phyloP scores from a whole-genome alignment of 2,329 filamentous ascomycete species.

The Fusarium nelsonii region DNA sequence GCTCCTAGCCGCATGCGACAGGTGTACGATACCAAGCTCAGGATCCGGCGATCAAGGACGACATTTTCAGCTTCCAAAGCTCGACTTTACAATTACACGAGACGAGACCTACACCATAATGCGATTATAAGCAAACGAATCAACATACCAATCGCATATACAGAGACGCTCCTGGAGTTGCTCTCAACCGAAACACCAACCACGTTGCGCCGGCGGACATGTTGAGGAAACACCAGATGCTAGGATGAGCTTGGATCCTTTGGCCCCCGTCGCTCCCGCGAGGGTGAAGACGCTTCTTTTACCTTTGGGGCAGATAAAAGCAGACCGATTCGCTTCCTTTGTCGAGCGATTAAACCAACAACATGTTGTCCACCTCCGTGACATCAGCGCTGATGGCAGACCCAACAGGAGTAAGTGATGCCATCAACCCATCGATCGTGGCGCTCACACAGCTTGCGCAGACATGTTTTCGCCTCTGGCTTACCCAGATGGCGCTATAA shows the following conservation, averaged over 20 bases:
- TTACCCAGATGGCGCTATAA: conserved; percentile 85
- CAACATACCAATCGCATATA: conserved; percentile 8
- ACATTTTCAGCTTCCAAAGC: conserved; percentile 14
- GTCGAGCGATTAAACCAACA: conserved; percentile 82
- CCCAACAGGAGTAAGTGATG: conserved; percentile 80
- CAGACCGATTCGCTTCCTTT: conserved; percentile 82
- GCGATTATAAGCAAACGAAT: conserved; percentile 25
- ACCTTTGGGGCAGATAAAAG: conserved; percentile 87
- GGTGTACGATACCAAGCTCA: conserved; percentile 46
- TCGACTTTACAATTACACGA: conserved; percentile 8
- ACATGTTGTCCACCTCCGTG: conserved; percentile 84
- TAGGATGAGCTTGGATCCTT: conserved; percentile 88
- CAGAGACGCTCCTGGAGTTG: conserved; percentile 31
- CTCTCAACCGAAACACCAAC: conserved; percentile 34
- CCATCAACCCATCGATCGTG: conserved; percentile 8
- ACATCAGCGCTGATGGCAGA: conserved; percentile 86
- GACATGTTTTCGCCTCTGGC: conserved; percentile 94
- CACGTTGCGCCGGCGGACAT: conserved; percentile 47
- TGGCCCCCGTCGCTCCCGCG: conserved; percentile 91
- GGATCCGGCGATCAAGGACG: conserved; percentile 28
- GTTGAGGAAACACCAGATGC: conserved; percentile 57
- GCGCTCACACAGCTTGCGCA: conserved; percentile 55
- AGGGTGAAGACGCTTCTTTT: conserved; percentile 89
- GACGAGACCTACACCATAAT: conserved; percentile 23
- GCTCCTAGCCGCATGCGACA: conserved; percentile 49